phyloP scores from a whole-genome alignment of 2,329 filamentous ascomycete genomes.

The Diaporthe ampelina region DNA sequence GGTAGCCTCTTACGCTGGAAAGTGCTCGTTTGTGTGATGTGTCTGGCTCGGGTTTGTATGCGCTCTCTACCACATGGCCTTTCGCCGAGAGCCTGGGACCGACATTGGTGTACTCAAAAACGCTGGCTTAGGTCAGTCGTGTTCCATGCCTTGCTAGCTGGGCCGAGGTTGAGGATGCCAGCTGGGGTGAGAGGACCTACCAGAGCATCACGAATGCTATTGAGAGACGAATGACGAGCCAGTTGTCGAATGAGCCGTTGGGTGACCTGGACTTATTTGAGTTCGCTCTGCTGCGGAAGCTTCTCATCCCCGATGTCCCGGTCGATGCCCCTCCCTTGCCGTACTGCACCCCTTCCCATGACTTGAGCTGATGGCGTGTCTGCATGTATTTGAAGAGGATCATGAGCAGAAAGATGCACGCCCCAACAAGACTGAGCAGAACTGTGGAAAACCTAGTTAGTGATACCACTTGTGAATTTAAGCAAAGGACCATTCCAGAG shows the following conservation, averaged over 20 bases:
- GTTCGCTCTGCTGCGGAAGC: conserved; percentile 28
- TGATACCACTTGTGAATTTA: not conserved
- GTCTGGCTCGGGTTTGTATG: conserved; percentile 38
- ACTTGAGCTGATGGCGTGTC: conserved; percentile 29
- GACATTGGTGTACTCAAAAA: conserved; percentile 39
- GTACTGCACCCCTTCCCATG: conserved; percentile 32
- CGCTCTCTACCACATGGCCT: conserved; percentile 53
- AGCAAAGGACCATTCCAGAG: not conserved
- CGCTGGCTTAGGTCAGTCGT: conserved; percentile 7
- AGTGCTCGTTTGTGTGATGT: conserved; percentile 32
- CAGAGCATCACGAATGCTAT: conserved; percentile 39
- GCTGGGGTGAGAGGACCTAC: conserved; percentile 4
- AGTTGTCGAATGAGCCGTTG: conserved; percentile 35
- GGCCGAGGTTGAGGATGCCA: not conserved
- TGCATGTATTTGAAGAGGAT: conserved; percentile 39
- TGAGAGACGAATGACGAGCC: conserved; percentile 39
- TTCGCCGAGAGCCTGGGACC: conserved; percentile 25
- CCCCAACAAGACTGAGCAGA: conserved; percentile 30
- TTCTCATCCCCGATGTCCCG: not conserved
- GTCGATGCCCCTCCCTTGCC: conserved; percentile 2
- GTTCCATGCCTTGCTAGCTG: not conserved
- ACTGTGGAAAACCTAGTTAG: conserved; percentile 12
- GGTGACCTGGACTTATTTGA: not conserved
- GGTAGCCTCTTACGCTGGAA: conserved; percentile 43
- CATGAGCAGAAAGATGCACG: conserved; percentile 38